A percentile compares a stretch with the other conserved stretches of the same genome.
phyloP scores from a whole-genome alignment of 371 early-diverging fungal genomes.

The Choanephora cucurbitarum region DNA sequence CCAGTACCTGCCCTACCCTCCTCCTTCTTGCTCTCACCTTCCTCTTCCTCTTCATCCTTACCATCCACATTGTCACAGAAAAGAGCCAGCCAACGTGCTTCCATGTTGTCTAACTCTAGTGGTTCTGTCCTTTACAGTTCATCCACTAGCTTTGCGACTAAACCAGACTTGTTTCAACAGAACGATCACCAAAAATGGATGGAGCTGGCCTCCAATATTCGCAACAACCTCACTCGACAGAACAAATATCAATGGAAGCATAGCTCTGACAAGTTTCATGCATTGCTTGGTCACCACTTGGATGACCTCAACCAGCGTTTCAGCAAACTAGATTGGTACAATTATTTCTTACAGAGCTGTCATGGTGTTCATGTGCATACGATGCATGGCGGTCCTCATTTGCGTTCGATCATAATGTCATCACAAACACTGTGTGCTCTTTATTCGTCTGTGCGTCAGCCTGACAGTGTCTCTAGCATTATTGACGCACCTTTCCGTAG shows the following conservation, averaged over 20 bases:
- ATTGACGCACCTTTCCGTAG: constrained; percentile 27
- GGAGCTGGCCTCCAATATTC: constrained; percentile 35
- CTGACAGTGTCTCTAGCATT: not conserved
- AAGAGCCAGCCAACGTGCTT: not conserved
- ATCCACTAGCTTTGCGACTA: not conserved
- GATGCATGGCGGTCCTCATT: constrained; percentile 15
- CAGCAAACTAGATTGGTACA: constrained; percentile 19
- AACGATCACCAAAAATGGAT: constrained; percentile 27
- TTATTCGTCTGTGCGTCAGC: constrained; percentile 13
- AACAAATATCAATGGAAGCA: constrained; percentile 11
- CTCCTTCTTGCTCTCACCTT: no score
- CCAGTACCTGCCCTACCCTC: not conserved
- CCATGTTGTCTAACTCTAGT: not conserved
- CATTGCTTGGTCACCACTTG: not conserved
- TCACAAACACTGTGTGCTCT: constrained; percentile 23
- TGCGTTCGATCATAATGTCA: constrained; percentile 13
- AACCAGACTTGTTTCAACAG: not conserved
- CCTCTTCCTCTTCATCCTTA: no score
- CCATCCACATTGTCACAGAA: not conserved
- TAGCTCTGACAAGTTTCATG: constrained; percentile 6
- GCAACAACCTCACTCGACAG: constrained; percentile 18
- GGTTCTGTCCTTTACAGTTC: not conserved
- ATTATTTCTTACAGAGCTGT: constrained; percentile 31
- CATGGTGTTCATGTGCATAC: constrained; percentile 28
- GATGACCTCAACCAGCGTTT: not conserved